phyloP scores from a whole-genome alignment of 495 filamentous ascomycete genomes.

The Stereocaulon alpinum region DNA sequence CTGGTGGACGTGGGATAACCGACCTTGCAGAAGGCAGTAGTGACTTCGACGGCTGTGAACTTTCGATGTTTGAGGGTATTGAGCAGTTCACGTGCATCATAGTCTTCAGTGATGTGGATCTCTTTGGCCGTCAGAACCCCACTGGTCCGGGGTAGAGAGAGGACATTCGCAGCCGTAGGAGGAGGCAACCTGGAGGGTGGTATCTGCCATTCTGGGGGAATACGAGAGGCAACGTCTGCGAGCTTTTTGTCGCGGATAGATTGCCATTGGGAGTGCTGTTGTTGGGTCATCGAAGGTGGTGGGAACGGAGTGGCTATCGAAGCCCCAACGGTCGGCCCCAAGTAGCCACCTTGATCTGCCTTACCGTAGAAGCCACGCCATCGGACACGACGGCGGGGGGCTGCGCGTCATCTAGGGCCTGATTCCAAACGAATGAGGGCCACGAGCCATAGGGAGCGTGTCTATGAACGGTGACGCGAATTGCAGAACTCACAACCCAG shows the following conservation, averaged over 20 bases:
- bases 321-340: background rate
- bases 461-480: too few species aligned
- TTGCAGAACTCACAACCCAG: too few species aligned
- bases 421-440: too few species aligned
- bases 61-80: slow-evolving; percentile 24
- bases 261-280: slow-evolving; percentile 1
- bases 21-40: slow-evolving; percentile 52
- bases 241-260: slow-evolving; percentile 32
- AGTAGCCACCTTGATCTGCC: too few species aligned
- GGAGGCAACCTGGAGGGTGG: slow-evolving; percentile 7
- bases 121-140: slow-evolving; percentile 44
- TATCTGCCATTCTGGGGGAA: slow-evolving; percentile 38
- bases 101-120: slow-evolving; percentile 48
- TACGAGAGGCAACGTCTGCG: slow-evolving; percentile 33
- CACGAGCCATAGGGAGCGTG: too few species aligned
- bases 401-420: too few species aligned
- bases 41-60: slow-evolving; percentile 45
- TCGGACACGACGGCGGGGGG: too few species aligned
- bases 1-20: slow-evolving; percentile 14
- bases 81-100: slow-evolving; percentile 38
- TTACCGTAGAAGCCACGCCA: too few species aligned
- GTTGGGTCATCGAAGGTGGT: background rate
- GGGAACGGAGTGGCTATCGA: background rate
- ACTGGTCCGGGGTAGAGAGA: slow-evolving; percentile 37
- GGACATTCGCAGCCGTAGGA: slow-evolving; percentile 26